phyloP scores from a whole-genome alignment of 2,329 filamentous ascomycete genomes.

The Neofusicoccum laricinum region DNA sequence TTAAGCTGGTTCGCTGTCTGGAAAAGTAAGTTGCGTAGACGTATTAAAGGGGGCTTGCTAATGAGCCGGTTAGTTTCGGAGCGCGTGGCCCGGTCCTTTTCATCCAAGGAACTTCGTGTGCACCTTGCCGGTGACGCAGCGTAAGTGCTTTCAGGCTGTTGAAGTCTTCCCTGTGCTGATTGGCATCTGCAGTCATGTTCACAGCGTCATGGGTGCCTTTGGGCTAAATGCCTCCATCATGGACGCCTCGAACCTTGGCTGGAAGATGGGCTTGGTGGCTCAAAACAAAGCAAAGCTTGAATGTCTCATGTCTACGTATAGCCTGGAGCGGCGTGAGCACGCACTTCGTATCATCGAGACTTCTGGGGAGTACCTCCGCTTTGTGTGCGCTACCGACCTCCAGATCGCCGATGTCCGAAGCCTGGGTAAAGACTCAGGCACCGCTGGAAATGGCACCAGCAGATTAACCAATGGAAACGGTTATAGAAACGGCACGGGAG shows the following conservation, averaged over 20 bases:
- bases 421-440: background rate
- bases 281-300: conserved; percentile 21
- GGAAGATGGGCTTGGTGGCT: conserved; percentile 34
- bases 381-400: conserved; percentile 27
- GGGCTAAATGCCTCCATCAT: conserved; percentile 38
- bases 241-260: conserved; percentile 35
- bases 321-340: conserved; percentile 27
- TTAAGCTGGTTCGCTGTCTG: conserved; percentile 38
- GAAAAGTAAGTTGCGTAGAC: conserved; percentile 23
- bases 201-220: conserved; percentile 37
- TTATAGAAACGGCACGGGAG: background rate
- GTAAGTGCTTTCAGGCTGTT: conserved; percentile 26
- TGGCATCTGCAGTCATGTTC: conserved; percentile 26
- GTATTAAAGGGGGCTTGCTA: no score
- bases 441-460: background rate
- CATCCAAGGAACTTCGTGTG: conserved; percentile 29
- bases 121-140: conserved; percentile 33
- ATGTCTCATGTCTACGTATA: conserved; percentile 30
- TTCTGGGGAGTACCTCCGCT: conserved; percentile 24
- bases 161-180: background rate
- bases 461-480: no score
- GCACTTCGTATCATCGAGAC: conserved; percentile 23
- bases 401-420: conserved; percentile 20
- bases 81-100: conserved; percentile 32
- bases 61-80: conserved; percentile 27